These are phyloP conservation scores for Candida manassasensis DNA, from an alignment of 805 yeast species.

Conservation along the genomic window DNA sequence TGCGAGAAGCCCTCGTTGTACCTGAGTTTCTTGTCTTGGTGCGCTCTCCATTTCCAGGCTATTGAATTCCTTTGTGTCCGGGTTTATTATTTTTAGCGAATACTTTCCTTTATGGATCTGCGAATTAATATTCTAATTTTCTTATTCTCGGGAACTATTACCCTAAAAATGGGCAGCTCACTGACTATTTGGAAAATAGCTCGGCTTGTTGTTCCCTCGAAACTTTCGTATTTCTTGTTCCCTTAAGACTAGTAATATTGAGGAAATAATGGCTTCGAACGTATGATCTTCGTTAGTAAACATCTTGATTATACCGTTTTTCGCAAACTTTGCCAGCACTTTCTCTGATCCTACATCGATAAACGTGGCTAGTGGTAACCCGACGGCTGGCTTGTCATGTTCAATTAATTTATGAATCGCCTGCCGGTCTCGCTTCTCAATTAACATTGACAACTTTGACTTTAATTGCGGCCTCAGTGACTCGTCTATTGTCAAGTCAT, in stretches of 20 bases:
- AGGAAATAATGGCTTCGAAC: slow-evolving; percentile 19
- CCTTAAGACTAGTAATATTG: slow-evolving; percentile 25
- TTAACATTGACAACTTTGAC: slow-evolving; percentile 16
- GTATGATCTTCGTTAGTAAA: slow-evolving; percentile 11
- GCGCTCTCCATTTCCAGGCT: too few species aligned
- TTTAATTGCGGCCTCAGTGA: slow-evolving; percentile 7
- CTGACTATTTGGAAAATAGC: background rate
- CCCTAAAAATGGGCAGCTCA: too few species aligned
- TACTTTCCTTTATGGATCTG: too few species aligned
- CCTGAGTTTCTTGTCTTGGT: too few species aligned
- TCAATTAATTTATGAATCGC: slow-evolving; percentile 17
- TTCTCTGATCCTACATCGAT: slow-evolving; percentile 22
- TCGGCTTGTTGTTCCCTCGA: slow-evolving; percentile 17
- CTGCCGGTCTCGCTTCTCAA: slow-evolving; percentile 17
- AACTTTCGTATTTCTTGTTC: slow-evolving; percentile 33
- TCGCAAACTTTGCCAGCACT: slow-evolving; percentile 16
- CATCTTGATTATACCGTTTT: slow-evolving; percentile 22
- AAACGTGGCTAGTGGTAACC: slow-evolving; percentile 25
- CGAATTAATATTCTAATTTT: too few species aligned
- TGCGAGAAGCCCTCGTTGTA: too few species aligned
- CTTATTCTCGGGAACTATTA: too few species aligned
- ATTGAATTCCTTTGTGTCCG: too few species aligned
- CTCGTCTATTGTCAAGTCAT: slow-evolving; percentile 13
- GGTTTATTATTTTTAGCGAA: too few species aligned
- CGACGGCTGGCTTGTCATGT: slow-evolving; percentile 15